Conservation (phyloP, 129 eudicot genomes). For the Artemisia argyi region DNA sequence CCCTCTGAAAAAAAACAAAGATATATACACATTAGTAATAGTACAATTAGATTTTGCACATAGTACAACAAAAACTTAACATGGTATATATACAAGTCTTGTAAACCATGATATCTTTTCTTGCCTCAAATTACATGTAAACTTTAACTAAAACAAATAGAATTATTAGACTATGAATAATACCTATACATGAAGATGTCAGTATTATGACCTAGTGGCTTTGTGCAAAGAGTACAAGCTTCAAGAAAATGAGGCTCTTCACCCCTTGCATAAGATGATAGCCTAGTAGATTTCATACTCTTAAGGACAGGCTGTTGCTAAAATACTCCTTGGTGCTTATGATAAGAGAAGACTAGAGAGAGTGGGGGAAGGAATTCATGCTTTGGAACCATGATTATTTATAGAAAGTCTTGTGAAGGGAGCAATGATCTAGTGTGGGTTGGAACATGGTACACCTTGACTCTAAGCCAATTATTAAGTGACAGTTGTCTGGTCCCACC, state of each 20-base stretch:
- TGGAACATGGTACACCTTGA: constrained; percentile 18
- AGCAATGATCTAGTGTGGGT: constrained; percentile 7
- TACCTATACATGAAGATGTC: constrained; percentile 95
- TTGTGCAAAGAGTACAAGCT: constrained; percentile 71
- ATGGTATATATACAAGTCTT: constrained; percentile 7
- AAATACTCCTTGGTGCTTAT: constrained; percentile 27
- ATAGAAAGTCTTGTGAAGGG: constrained; percentile 21
- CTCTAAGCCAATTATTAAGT: not conserved
- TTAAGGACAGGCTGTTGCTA: constrained; percentile 14
- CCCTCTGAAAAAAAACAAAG: constrained; percentile 59
- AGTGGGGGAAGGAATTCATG: constrained; percentile 41
- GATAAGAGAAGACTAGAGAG: constrained; percentile 22
- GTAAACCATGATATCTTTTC: too few relatives aligned
- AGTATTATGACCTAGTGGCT: constrained; percentile 50
- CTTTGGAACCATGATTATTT: constrained; percentile 28
- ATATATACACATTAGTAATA: not conserved
- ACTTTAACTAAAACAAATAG: too few relatives aligned
- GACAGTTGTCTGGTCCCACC: constrained; percentile 1
- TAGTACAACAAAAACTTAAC: constrained; percentile 5
- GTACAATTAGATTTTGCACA: constrained; percentile 12
- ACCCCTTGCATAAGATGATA: constrained; percentile 45
- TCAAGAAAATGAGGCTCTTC: constrained; percentile 72
- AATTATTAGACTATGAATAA: not conserved
- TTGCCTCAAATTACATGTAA: too few relatives aligned
- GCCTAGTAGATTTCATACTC: constrained; percentile 36